Evolutionary conservation across 2,329 filamentous ascomycete species (phyloP), one percentile per base, ranked within the genome.

Genomic region (Aspergillus brunneoviolaceus): DNA sequence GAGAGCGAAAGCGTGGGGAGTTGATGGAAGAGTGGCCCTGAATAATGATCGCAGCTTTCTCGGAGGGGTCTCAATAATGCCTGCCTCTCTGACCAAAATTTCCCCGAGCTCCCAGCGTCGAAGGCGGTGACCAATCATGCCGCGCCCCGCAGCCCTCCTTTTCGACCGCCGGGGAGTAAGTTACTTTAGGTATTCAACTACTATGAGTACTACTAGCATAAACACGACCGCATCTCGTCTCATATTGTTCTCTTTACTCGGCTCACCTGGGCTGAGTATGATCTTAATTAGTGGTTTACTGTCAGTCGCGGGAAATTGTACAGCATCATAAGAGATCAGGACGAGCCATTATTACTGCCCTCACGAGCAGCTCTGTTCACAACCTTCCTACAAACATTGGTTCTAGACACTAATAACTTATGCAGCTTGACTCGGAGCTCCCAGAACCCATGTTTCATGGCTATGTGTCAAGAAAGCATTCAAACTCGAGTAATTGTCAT

Each of bases 51-150:
- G 59, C 63, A 66, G 66, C 67, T 72, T 45, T 45, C 39, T 7
- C 16, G 70, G 66, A 67, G 70, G 64, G 71, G 65, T 66, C 68
- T 71, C 66, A 68, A 65, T 59, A 65, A 60, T 72, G 71, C 39
- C 68, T 71, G 11, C 14, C 33, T 35, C 11, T 69, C 72, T 62
- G 66, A 70, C 73, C 75, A 77, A 77, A 77, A 77, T 76, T 77
- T 76, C 74, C 70, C 70, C 70, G 67, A 74, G 73, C 73, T 65
- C 69, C 65, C 69, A 67, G 68, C 70, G 61, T 65, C 67, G 67
- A 45, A 71, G 67, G 69, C 70, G 71, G 68, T 74, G 68, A 72
- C 72, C 70, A 74, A 74, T 73, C 69, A 73, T 55, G 58, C 31
- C 53, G 56, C 60, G 60, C 64, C 60, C 60, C 61, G 58, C 63